Conservation (phyloP, 129 eudicot species). For the Flaveria sonorensis region DNA sequence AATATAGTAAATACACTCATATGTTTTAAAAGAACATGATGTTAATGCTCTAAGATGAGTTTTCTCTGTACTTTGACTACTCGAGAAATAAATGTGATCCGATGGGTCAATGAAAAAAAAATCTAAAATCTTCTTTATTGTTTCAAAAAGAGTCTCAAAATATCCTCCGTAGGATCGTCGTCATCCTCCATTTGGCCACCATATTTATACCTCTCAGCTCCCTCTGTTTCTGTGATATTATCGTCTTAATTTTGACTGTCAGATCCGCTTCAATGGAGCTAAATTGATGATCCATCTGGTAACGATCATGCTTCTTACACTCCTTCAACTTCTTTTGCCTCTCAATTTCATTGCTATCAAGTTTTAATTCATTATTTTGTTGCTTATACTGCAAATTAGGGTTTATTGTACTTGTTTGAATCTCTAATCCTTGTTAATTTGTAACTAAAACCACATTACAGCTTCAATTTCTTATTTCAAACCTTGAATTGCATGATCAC, state of each 20-base stretch:
- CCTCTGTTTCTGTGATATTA: not conserved
- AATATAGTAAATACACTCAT: too few species aligned
- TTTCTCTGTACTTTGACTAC: too few species aligned
- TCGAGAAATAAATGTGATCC: too few species aligned
- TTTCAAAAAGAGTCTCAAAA: too few species aligned
- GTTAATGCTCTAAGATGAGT: too few species aligned
- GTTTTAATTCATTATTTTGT: not conserved
- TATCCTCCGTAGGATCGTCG: not conserved
- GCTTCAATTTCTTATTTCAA: constrained; percentile 2
- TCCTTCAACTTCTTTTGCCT: not conserved
- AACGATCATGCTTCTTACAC: not conserved
- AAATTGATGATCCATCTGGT: not conserved
- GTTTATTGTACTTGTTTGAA: not conserved
- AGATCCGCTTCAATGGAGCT: not conserved
- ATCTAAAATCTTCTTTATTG: too few species aligned
- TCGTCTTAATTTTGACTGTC: too few species aligned
- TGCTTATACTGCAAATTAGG: not conserved
- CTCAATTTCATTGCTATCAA: not conserved
- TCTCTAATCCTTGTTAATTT: not conserved
- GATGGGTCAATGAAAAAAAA: too few species aligned
- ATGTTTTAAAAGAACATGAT: too few species aligned
- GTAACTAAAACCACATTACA: not conserved
- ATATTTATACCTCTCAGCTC: not conserved
- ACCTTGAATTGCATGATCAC: not conserved
- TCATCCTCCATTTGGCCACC: not conserved